Base-by-base conservation (phyloP, 345 rosid genomes). In the Moricandia arvensis region DNA sequence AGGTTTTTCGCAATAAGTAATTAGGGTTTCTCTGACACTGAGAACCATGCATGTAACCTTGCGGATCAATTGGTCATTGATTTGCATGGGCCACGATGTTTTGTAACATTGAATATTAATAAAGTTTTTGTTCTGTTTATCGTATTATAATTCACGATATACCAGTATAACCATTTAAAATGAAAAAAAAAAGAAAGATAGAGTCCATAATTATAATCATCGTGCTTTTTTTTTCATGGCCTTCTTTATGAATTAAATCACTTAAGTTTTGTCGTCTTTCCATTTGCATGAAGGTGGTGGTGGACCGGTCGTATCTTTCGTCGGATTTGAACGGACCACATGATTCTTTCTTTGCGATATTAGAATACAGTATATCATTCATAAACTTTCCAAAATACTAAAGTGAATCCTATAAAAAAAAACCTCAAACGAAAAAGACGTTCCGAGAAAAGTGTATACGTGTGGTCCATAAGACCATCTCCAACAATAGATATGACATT, bases 391-490 rank as follows among this genome's bases (percentile, higher is more conserved):
- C 12, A 37, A 37, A 9, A 37, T 7, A 35, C 1, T 35, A 35
- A 29, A 29, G 4, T 29, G 5, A 29, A 29, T 21, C 24, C 41
- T 8, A 8, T 7, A 8, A 35, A 35, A 33, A 5, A 21, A 64
- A 37, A 0, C 12, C 30, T 10, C 29, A 18, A 34, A 51, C 5
- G 74, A 55, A 63, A 76, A 61, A 12, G 74, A 60, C 27, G 2
- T 54, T 38, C 18, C 70, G 61, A 53, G 27, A 76, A 4, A 51
- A 68, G 63, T 51, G 69, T 51, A 16, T 16, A 4, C 35, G 13
- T 37, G 70, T 76, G 80, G 74, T 43, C 64, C 59, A 62, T 27
- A 65, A 21, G n/a, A n/a, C n/a, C n/a, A n/a, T n/a, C n/a, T n/a
- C n/a, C n/a, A n/a, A n/a, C n/a, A n/a, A n/a, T n/a, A n/a, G n/a